Base-by-base conservation (phyloP, 202 grass and related monocot species). In the Bolboschoenoplectus hybrid region DNA sequence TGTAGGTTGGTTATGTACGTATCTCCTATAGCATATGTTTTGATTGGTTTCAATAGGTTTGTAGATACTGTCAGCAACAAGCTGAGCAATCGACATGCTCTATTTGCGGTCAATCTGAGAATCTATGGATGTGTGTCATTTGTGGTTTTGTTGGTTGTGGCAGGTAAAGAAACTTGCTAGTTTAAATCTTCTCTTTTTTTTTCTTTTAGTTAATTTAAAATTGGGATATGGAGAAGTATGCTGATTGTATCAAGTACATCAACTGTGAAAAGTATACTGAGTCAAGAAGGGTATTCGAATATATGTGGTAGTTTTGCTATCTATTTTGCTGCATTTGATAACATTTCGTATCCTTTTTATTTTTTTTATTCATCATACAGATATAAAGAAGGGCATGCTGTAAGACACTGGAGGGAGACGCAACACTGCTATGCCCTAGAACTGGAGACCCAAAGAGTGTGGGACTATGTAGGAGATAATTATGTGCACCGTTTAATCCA, bases 381-480 rank as follows among this genome's bases (percentile, higher is more conserved):
- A 82, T 98, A 98, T 87, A 91, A 94, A 72, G 96, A 91, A 35
- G 93, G 91, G 6, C 96, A 95, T 90, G 93, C 96, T 80, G 88
- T 92, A 74, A 91, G 74, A 78, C 96, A 98, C 63, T 98, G 96
- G 96, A 89, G 87, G 85, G 93, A 98, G 85, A 98, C 91, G 39
- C 87, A 98, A 41, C 93, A 98, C 61, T 95, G 96, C 11, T 98
- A 94, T 90, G 94, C 96, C 71, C 96, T 98, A 84, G 96, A 98
- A 67, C 70, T 98, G 87, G 96, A 98, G 79, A 98, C 96, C n/a
- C 96, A 98, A 47, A 93, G 91, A 82, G 93, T 98, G 49, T 98
- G 96, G 96, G 96, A 98, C 87, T 95, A 98, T 92, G 93, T 90
- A 85, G 96, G 96, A 65, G 93, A 98, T 81, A 98, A 98, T 85